A percentile compares a stretch with the other conserved stretches of the same genome.
Evolutionary conservation across 2,329 filamentous ascomycete species (phyloP).

Genomic region (Ceratocystis cacaofunesta): DNA sequence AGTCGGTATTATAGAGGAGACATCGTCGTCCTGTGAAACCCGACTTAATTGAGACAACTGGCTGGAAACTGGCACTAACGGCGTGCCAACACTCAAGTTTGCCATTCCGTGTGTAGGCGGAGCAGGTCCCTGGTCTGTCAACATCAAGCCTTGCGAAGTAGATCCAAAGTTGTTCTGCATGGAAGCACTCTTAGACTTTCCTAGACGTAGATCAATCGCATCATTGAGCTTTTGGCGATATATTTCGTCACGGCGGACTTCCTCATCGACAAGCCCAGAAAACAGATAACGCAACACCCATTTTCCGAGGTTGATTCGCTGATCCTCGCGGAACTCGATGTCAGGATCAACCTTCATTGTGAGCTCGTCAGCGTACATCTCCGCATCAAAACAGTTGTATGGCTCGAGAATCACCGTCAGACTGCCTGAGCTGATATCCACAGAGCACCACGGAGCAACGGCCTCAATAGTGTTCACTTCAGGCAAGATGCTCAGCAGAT

Average conservation of each 20-base stretch:
- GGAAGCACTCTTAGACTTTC: slow-evolving; percentile 30
- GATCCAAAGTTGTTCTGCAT: background rate
- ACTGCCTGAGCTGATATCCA: slow-evolving; percentile 84
- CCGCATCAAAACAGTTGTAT: slow-evolving; percentile 93
- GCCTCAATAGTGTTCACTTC: slow-evolving; percentile 77
- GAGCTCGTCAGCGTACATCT: slow-evolving; percentile 89
- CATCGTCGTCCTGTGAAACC: slow-evolving; percentile 49
- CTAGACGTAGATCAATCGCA: slow-evolving; percentile 41
- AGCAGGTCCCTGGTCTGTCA: background rate
- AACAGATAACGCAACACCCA: slow-evolving; percentile 93
- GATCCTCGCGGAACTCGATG: slow-evolving; percentile 64
- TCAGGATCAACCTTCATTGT: slow-evolving; percentile 57
- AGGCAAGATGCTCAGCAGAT: slow-evolving; percentile 81
- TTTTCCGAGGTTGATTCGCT: slow-evolving; percentile 91
- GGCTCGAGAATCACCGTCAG: slow-evolving; percentile 83
- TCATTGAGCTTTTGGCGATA: slow-evolving; percentile 57
- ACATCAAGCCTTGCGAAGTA: background rate
- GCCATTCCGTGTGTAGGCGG: background rate
- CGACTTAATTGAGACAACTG: slow-evolving; percentile 39
- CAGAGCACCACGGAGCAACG: slow-evolving; percentile 89
- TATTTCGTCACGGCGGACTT: slow-evolving; percentile 65
- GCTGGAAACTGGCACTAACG: slow-evolving; percentile 22
- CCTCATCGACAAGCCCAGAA: slow-evolving; percentile 73
- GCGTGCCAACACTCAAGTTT: slow-evolving; percentile 2
- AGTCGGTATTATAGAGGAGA: slow-evolving; percentile 56